These are phyloP conservation scores for Geranium rotundifolium DNA, from an alignment of 345 rosid genomes.

Conservation along the genomic window DNA sequence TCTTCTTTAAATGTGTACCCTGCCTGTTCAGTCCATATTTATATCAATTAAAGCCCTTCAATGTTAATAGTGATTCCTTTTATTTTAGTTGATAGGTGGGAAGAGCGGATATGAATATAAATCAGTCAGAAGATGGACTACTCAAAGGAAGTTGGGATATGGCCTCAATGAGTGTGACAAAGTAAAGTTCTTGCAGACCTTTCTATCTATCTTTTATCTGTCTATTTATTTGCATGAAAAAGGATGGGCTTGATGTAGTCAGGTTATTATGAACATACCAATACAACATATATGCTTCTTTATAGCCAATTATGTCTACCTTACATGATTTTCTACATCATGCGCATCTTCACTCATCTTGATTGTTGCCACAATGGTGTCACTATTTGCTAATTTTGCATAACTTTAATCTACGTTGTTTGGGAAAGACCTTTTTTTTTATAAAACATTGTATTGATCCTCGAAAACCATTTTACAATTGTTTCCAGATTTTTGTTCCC, in stretches of 20 bases:
- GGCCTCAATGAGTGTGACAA: conserved; percentile 69
- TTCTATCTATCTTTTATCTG: not conserved
- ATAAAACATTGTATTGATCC: not conserved
- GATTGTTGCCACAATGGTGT: too few relatives aligned
- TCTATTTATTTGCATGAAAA: conserved; percentile 1
- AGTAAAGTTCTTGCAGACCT: conserved; percentile 25
- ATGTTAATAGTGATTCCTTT: not conserved
- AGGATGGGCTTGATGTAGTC: not conserved
- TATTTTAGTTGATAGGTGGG: conserved; percentile 44
- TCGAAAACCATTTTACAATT: conserved; percentile 6
- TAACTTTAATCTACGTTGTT: not conserved
- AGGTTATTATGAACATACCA: not conserved
- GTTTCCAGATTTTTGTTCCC: conserved; percentile 81
- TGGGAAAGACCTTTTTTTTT: not conserved
- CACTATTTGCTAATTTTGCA: not conserved
- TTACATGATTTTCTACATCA: too few relatives aligned
- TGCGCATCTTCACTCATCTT: too few relatives aligned
- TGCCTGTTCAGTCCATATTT: not conserved
- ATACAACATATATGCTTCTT: too few relatives aligned
- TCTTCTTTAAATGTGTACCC: not conserved
- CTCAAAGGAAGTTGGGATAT: conserved; percentile 77
- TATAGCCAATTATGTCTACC: too few relatives aligned
- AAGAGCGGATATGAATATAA: conserved; percentile 46
- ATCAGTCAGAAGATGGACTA: conserved; percentile 92
- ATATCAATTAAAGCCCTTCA: not conserved